Base-by-base conservation (phyloP, 2,329 filamentous ascomycete species). In the Thyridium curvatum region DNA sequence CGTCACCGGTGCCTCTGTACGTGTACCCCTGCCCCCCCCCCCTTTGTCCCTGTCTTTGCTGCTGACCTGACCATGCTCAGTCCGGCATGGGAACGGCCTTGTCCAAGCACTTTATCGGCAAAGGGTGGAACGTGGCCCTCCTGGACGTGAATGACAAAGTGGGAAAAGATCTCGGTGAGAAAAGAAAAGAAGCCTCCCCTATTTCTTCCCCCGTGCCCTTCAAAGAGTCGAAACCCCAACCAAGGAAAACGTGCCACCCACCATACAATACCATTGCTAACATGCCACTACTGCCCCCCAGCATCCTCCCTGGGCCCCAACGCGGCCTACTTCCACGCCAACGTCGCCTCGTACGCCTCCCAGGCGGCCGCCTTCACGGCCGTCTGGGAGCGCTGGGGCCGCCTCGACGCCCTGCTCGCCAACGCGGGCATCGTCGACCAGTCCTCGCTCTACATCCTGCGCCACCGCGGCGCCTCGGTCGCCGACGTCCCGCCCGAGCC, bases 401-500 rank as follows among this genome's bases (percentile, higher is more conserved):
- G 66, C 4, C 55, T 76, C 12, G 71, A 76, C 52, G 62, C 63
- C 0, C 46, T 74, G 2, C 65, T 67, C 14, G 63, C 67, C 29
- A 75, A 75, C 44, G 70, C 71, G 1, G 72, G 69, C n/a, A 64
- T 67, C 28, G 59, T 69, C 2, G 70, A 74, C 47, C 51, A 46
- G 10, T 61, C 58, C 13, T 70, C 66, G 14, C 46, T 69, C 18
- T 75, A 68, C 52, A 63, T 71, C 34, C 44, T 45, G 15, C 18
- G 29, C 17, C 33, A 41, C 40, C 35, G 36, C 12, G 17, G 17
- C 36, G 35, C 14, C 21, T 8, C 29, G 4, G 37, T 45, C 14
- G 38, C 40, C 12, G 43, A 41, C 18, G 30, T 38, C 16, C 34
- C 32, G 47, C 46, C 12, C 46, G 60, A 60, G 42, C 71, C 70